These are phyloP conservation scores for Colletotrichum musicola DNA, from an alignment of 2,329 filamentous ascomycete genomes.

Conservation along the genomic window DNA sequence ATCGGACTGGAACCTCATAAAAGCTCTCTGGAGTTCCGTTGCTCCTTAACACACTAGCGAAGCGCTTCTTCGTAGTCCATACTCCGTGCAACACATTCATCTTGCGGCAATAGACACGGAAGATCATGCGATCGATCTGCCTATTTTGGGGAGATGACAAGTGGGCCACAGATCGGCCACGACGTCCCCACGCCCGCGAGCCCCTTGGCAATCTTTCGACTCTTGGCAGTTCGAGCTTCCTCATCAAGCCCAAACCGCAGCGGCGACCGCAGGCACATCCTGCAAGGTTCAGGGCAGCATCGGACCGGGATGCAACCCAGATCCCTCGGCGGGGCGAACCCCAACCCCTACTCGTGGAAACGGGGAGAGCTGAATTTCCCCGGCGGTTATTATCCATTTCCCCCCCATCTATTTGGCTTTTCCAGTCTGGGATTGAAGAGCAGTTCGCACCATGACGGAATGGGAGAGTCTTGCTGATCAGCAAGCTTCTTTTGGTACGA, in stretches of 20 bases:
- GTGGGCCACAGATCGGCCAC: not conserved
- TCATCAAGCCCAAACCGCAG: conserved; percentile 29
- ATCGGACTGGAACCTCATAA: too few species aligned
- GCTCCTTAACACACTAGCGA: too few species aligned
- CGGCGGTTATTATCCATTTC: conserved; percentile 4
- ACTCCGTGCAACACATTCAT: too few species aligned
- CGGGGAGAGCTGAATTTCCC: conserved; percentile 22
- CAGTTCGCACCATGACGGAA: conserved; percentile 1
- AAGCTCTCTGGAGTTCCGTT: too few species aligned
- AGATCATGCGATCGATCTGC: too few species aligned
- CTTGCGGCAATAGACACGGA: too few species aligned
- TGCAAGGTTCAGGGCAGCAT: conserved; percentile 8
- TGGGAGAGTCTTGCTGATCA: not conserved
- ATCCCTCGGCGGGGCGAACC: conserved; percentile 8
- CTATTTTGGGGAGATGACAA: not conserved
- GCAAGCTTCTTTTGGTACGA: not conserved
- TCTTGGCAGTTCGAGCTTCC: conserved; percentile 23
- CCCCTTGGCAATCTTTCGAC: conserved; percentile 18
- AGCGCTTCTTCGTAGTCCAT: too few species aligned
- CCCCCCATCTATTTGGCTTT: conserved; percentile 1
- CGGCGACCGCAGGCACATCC: too few species aligned
- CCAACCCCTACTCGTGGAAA: conserved; percentile 32
- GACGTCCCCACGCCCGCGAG: conserved; percentile 8
- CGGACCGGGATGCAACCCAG: conserved; percentile 18
- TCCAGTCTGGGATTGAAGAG: conserved; percentile 4